Evolutionary conservation across 169 alveolate species (phyloP).

Genomic region (Cryptosporidium ubiquitum): DNA sequence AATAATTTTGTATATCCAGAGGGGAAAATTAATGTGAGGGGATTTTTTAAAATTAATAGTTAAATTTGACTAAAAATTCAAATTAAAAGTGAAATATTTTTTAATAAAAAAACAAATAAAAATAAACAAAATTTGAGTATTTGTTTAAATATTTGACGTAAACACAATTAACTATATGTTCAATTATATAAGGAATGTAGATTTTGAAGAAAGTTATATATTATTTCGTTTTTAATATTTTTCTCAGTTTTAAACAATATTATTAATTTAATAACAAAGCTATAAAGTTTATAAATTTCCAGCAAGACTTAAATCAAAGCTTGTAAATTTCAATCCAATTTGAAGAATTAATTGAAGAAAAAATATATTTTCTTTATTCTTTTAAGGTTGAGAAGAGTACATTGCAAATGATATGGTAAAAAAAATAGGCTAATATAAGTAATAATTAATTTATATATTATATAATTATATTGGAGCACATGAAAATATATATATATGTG

Average conservation of each 20-base stretch:
- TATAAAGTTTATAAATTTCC: background rate
- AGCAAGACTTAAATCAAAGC: too few species aligned
- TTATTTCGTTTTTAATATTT: background rate
- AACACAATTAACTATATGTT: background rate
- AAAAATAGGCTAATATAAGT: background rate
- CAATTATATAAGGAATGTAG: background rate
- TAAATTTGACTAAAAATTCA: slow-evolving; percentile 34
- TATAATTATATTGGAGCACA: background rate
- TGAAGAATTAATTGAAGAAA: too few species aligned
- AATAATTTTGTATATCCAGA: background rate
- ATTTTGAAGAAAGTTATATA: background rate
- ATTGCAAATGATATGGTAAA: background rate
- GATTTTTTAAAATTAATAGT: slow-evolving; percentile 5
- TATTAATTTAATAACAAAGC: background rate
- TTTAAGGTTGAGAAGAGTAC: too few species aligned
- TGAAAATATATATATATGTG: background rate
- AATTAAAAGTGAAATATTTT: background rate
- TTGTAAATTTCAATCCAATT: too few species aligned
- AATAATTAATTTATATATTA: background rate
- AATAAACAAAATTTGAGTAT: background rate
- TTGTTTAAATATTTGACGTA: background rate
- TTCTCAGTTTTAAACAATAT: background rate
- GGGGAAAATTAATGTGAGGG: slow-evolving; percentile 67
- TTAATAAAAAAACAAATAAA: background rate
- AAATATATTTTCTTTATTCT: too few species aligned